Base-by-base conservation (phyloP, 768 basidiomycete genomes). In the Phanerochaete carnosa region DNA sequence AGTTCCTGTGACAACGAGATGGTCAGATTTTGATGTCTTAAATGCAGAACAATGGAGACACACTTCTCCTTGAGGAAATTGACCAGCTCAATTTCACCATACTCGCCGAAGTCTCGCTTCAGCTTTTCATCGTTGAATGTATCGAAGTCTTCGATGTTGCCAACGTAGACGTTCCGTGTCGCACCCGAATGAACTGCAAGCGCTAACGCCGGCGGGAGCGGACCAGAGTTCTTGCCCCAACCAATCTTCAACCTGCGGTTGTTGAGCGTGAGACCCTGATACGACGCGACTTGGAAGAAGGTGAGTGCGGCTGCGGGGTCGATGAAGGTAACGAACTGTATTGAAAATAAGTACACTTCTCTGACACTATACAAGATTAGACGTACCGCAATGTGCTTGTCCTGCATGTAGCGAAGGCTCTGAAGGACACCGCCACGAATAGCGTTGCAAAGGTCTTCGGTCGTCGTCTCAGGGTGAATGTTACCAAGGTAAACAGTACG, bases 391-490 rank as follows among this genome's bases (percentile, higher is more conserved):
- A 97, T 97, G 70, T 96, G 94, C 79, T 98, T 97, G 68, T 98
- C 97, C 64, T 90, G 88, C 87, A 98, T 91, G 73, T 95, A 96
- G 63, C 94, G 79, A 69, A 99, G 87, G 74, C 94, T 94, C 77
- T 98, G 94, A 54, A 99, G 76, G 63, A 97, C 92, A 50, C 97
- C 97, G n/a, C 96, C 97, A 53, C 97, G 85, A 62, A 99, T 89
- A 30, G 93, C 88, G 68, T 98, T 98, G 78, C 96, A 98, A 64
- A 98, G 77, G 72, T 98, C 97, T 74, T 98, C 96, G 1, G 90
- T 82, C 16, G 88, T 89, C 19, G 94, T 97, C 77, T 98, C 97
- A 1, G 95, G 95, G 72, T 96, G 94, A 60, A 99, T 93, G 72
- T 96, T 96, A 3, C 96, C 96, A 56, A 98, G 77, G 73, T 98